Evolutionary conservation across 2,329 filamentous ascomycete genomes (phyloP).

Genomic region (Talaromyces islandicus): DNA sequence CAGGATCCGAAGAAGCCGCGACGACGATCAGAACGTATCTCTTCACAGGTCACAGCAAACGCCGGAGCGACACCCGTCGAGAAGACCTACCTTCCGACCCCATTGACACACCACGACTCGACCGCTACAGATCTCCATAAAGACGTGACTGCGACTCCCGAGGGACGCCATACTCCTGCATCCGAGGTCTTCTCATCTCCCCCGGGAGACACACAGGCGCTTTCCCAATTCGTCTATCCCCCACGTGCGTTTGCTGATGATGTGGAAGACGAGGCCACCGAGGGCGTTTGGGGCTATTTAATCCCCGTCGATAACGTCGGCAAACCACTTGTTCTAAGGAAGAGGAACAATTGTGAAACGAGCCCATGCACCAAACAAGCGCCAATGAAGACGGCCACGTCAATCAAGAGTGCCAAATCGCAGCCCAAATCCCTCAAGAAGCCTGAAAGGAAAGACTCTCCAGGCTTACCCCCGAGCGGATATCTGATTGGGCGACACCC

Average conservation of each 20-base stretch:
- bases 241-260: slow-evolving; percentile 69
- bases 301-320: slow-evolving; percentile 72
- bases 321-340: slow-evolving; percentile 67
- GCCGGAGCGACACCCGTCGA: slow-evolving; percentile 48
- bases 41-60: slow-evolving; percentile 51
- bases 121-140: slow-evolving; percentile 58
- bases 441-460: slow-evolving; percentile 51
- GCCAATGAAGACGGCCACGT: slow-evolving; percentile 33
- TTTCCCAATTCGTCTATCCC: slow-evolving; percentile 74
- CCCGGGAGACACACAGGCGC: slow-evolving; percentile 69
- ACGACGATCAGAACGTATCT: slow-evolving; percentile 67
- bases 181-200: slow-evolving; percentile 53
- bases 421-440: slow-evolving; percentile 49
- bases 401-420: slow-evolving; percentile 28
- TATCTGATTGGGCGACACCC: slow-evolving; percentile 90
- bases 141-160: slow-evolving; percentile 65
- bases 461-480: slow-evolving; percentile 63
- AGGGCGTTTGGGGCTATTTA: slow-evolving; percentile 94
- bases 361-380: slow-evolving; percentile 28
- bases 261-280: slow-evolving; percentile 73
- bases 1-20: slow-evolving; percentile 75
- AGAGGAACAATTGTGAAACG: slow-evolving; percentile 59
- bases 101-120: slow-evolving; percentile 64
- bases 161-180: slow-evolving; percentile 45
- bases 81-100: slow-evolving; percentile 71